phyloP scores from a whole-genome alignment of 768 basidiomycete species.

The Tephrocybe sp. region DNA sequence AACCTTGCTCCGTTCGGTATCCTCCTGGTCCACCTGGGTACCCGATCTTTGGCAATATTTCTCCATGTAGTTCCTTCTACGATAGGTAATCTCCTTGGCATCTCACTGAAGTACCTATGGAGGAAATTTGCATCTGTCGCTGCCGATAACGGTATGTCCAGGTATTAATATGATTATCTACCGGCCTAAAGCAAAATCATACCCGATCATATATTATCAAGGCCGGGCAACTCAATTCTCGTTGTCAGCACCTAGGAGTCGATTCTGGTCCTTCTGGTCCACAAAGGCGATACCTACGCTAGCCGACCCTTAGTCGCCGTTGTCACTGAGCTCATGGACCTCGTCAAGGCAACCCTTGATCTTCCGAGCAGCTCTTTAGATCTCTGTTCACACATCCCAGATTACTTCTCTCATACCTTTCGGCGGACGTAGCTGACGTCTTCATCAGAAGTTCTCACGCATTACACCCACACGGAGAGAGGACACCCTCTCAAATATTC shows the following conservation, averaged over 20 bases:
- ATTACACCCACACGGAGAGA: neutral
- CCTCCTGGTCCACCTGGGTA: neutral
- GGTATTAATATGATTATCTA: neutral
- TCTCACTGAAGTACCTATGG: neutral
- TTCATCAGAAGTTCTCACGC: neutral
- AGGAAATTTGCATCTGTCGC: neutral
- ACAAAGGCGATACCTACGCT: neutral
- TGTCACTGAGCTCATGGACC: neutral
- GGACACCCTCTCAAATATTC: neutral
- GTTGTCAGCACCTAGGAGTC: conserved; percentile 1
- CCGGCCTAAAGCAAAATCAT: no score
- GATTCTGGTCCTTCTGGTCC: neutral
- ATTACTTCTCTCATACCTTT: neutral
- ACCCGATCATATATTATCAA: conserved; percentile 1
- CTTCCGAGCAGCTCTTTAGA: neutral
- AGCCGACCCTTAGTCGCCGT: neutral
- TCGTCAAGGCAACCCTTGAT: neutral
- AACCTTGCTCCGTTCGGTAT: no score
- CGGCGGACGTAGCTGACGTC: neutral
- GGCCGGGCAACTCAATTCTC: conserved; percentile 1
- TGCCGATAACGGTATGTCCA: neutral
- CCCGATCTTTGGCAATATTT: neutral
- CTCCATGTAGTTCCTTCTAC: neutral
- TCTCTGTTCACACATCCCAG: neutral
- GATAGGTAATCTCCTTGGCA: neutral